Conservation (phyloP, 352 stramenopile species). For the Globisporangium camurandrum region DNA sequence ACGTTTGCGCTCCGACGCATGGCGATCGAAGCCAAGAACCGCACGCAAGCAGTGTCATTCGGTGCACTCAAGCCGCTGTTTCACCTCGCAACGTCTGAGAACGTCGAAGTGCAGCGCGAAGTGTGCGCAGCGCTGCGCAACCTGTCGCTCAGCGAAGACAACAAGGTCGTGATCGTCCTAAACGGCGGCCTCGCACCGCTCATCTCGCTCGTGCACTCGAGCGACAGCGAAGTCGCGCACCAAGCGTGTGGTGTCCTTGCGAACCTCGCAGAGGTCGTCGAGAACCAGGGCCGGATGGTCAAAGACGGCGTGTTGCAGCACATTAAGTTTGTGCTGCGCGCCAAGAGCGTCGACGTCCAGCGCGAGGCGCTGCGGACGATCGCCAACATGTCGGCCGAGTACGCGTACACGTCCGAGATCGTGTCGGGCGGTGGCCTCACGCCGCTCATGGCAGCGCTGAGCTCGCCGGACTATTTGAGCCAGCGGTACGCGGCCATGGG, state of each 20-base stretch:
- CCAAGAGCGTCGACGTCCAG: conserved; percentile 90
- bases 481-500: conserved; percentile 94
- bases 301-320: conserved; percentile 93
- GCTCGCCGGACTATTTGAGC: conserved; percentile 87
- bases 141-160: conserved; percentile 87
- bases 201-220: conserved; percentile 83
- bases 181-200: conserved; percentile 80
- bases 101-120: conserved; percentile 90
- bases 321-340: conserved; percentile 92
- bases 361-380: conserved; percentile 91
- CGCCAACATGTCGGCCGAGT: conserved; percentile 94
- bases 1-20: conserved; percentile 90
- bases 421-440: conserved; percentile 86
- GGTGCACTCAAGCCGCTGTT: conserved; percentile 88
- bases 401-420: conserved; percentile 90
- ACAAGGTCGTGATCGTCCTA: conserved; percentile 89
- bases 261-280: conserved; percentile 90
- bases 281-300: conserved; percentile 95
- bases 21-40: conserved; percentile 85
- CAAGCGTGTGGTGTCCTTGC: conserved; percentile 88
- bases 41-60: conserved; percentile 89
- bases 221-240: conserved; percentile 88
- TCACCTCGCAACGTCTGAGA: conserved; percentile 75
- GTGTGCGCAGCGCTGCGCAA: conserved; percentile 91
- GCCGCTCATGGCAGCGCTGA: conserved; percentile 85